A percentile compares a stretch with the other conserved stretches of the same genome.
Conservation (phyloP, 148 eudicot species). For the Linanthus parryae region DNA sequence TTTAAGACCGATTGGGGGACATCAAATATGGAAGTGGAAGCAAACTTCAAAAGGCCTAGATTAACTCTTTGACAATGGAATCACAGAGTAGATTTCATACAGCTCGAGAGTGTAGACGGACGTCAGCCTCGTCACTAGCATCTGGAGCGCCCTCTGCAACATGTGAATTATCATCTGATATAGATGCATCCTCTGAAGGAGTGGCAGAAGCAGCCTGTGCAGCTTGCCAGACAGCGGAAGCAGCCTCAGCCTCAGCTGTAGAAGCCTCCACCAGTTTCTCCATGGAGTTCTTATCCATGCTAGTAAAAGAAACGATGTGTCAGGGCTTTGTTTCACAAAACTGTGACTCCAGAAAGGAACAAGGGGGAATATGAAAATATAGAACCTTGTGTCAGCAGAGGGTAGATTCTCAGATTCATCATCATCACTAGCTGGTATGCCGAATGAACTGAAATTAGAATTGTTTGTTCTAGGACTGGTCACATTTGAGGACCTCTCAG, state of each 20-base stretch:
- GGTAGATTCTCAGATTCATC: constrained; percentile 36
- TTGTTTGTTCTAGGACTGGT: constrained; percentile 37
- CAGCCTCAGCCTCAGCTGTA: constrained; percentile 93
- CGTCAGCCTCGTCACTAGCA: constrained; percentile 74
- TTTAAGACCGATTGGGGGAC: too few species aligned
- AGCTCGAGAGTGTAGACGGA: constrained; percentile 95
- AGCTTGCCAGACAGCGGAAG: constrained; percentile 92
- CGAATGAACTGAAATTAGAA: constrained; percentile 21
- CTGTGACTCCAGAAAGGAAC: neutral
- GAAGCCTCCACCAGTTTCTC: constrained; percentile 81
- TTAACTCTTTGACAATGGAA: too few species aligned
- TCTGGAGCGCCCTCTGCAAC: constrained; percentile 50
- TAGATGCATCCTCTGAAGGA: constrained; percentile 49
- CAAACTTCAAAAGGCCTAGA: too few species aligned
- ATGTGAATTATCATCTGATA: constrained; percentile 55
- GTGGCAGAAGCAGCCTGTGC: constrained; percentile 68
- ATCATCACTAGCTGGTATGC: constrained; percentile 27
- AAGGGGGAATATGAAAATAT: neutral
- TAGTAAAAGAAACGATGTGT: constrained; percentile 18
- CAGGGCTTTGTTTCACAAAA: neutral
- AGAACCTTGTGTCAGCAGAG: constrained; percentile 48
- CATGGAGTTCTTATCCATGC: constrained; percentile 52
- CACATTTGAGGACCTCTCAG: constrained; percentile 43
- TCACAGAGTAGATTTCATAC: constrained; percentile 36
- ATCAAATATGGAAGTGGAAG: too few species aligned